phyloP scores from a whole-genome alignment of 1,284 basidiomycete genomes.

The Heliocybe sulcata region DNA sequence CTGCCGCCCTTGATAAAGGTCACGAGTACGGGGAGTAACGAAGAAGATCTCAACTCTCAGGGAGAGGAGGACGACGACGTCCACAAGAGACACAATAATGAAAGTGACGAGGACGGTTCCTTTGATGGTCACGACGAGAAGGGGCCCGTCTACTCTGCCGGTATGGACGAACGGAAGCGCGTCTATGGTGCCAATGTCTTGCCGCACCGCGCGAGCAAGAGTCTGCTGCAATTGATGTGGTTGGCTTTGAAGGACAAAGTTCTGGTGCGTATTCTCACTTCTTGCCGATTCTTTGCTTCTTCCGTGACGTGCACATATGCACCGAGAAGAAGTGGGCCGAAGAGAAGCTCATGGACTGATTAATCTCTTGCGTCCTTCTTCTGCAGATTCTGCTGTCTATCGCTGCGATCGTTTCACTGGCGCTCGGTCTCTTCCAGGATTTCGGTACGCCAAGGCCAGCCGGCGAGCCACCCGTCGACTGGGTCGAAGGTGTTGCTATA shows the following conservation, averaged over 20 bases:
- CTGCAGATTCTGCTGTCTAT: slow-evolving; percentile 79
- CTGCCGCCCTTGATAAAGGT: slow-evolving; percentile 30
- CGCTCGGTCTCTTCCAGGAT: slow-evolving; percentile 91
- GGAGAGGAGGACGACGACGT: slow-evolving; percentile 6
- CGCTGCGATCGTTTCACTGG: slow-evolving; percentile 89
- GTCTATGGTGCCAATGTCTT: slow-evolving; percentile 85
- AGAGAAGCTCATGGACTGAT: neutral
- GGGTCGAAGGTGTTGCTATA: slow-evolving; percentile 99
- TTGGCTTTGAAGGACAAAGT: slow-evolving; percentile 94
- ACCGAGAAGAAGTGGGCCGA: neutral
- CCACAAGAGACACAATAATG: slow-evolving; percentile 9
- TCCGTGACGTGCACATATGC: neutral
- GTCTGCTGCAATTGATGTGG: slow-evolving; percentile 86
- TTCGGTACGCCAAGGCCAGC: slow-evolving; percentile 64
- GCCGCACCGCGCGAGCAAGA: slow-evolving; percentile 74
- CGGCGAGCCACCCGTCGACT: slow-evolving; percentile 74
- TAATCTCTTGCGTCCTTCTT: neutral
- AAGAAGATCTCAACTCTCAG: slow-evolving; percentile 1
- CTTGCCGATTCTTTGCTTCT: neutral
- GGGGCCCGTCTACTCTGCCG: slow-evolving; percentile 36
- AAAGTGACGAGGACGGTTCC: slow-evolving; percentile 4
- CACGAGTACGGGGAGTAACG: slow-evolving; percentile 31
- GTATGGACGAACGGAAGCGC: slow-evolving; percentile 56
- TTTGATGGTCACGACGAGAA: slow-evolving; percentile 18
- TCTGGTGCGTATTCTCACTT: slow-evolving; percentile 61